Evolutionary conservation across 768 basidiomycete genomes (phyloP).

Genomic region (Pisolithus orientalis): DNA sequence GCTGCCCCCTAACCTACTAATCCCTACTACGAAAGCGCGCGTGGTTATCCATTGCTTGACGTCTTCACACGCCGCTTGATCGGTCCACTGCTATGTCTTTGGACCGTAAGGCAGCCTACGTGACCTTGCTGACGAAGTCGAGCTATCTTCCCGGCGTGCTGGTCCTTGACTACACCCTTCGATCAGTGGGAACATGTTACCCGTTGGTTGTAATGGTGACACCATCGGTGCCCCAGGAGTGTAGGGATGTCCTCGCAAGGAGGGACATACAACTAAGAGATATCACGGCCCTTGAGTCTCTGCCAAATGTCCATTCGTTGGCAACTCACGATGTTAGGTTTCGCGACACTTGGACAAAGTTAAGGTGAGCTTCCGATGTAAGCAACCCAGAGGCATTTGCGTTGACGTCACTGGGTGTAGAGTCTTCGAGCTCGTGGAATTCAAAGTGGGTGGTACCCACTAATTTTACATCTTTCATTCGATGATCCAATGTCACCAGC

Average conservation of each 20-base stretch:
- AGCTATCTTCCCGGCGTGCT: constrained; percentile 53
- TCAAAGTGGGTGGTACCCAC: constrained; percentile 42
- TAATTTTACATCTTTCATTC: neutral
- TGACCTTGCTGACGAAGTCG: constrained; percentile 68
- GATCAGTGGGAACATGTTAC: constrained; percentile 53
- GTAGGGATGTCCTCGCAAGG: constrained; percentile 43
- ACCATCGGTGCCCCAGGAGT: constrained; percentile 44
- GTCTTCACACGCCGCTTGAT: neutral
- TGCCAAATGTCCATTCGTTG: constrained; percentile 32
- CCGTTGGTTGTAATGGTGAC: constrained; percentile 80
- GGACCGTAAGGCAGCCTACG: constrained; percentile 52
- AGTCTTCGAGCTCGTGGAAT: constrained; percentile 63
- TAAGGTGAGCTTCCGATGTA: constrained; percentile 29
- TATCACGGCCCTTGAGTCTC: constrained; percentile 55
- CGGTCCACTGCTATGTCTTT: constrained; percentile 12
- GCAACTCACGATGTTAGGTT: constrained; percentile 42
- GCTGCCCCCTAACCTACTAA: too few relatives aligned
- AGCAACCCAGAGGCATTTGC: constrained; percentile 5
- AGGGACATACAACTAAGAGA: constrained; percentile 50
- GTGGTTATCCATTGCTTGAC: neutral
- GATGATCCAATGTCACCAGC: constrained; percentile 32
- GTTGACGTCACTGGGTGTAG: constrained; percentile 18
- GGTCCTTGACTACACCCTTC: constrained; percentile 47
- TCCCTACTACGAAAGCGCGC: too few relatives aligned
- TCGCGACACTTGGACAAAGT: constrained; percentile 61